Conservation (phyloP, 345 rosid genomes). For the Lenwebbia sp. region DNA sequence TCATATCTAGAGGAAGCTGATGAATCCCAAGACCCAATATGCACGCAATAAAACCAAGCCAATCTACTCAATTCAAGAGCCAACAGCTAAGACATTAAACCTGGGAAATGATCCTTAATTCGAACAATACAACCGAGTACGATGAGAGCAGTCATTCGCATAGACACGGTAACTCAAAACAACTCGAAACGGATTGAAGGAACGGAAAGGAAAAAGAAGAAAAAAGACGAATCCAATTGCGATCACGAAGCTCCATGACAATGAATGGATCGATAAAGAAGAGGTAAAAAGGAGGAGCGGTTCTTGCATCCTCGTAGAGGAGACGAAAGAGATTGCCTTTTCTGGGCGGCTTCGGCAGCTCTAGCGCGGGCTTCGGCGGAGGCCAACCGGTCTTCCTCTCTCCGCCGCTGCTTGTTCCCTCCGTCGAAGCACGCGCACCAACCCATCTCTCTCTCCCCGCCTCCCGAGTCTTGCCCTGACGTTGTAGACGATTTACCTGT, state of each 20-base stretch:
- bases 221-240: neutral
- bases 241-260: neutral
- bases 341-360: constrained; percentile 98
- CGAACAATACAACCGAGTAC: neutral
- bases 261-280: neutral
- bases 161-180: neutral
- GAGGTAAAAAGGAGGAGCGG: neutral
- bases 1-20: neutral
- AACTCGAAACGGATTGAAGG: neutral
- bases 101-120: neutral
- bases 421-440: constrained; percentile 77
- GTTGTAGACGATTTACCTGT: neutral
- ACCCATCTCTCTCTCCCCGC: constrained; percentile 18
- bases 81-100: neutral
- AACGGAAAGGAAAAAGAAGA: neutral
- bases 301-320: neutral
- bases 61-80: neutral
- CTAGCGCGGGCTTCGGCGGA: constrained; percentile 87
- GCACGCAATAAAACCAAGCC: neutral
- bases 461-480: neutral
- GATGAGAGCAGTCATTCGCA: neutral
- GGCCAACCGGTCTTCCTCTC: constrained; percentile 61
- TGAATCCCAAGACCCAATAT: neutral
- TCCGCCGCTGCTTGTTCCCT: constrained; percentile 37
- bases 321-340: constrained; percentile 26